Evolutionary conservation across 192 early-diverging fungal genomes (phyloP).

Genomic region (Backusella macrospora): DNA sequence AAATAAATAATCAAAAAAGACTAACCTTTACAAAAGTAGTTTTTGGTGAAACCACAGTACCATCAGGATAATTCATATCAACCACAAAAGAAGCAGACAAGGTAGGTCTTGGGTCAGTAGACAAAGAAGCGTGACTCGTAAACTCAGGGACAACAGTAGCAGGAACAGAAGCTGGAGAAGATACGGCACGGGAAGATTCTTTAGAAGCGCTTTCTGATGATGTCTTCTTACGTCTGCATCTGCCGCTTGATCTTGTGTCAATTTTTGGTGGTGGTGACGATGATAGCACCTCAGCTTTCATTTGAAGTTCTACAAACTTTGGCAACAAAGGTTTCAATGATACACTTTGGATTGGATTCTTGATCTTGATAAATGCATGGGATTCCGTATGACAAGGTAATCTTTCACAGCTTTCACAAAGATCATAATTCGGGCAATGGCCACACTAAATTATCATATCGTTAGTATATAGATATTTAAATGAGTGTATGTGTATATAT

Average conservation of each 20-base stretch:
- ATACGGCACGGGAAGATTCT: background rate
- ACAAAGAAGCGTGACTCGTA: background rate
- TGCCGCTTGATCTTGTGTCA: too few species aligned
- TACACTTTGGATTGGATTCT: conserved; percentile 32
- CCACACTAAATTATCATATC: conserved; percentile 41
- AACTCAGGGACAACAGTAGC: background rate
- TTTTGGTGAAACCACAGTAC: conserved; percentile 53
- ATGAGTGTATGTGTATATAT: background rate
- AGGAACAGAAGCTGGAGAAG: background rate
- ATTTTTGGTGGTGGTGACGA: too few species aligned
- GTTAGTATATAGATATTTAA: background rate
- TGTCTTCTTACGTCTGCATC: too few species aligned
- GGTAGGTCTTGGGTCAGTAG: background rate
- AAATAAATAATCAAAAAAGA: background rate
- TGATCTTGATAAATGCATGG: conserved; percentile 56
- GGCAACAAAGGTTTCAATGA: background rate
- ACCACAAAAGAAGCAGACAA: conserved; percentile 60
- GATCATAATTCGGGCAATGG: conserved; percentile 63
- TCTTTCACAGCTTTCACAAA: conserved; percentile 63
- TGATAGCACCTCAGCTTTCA: background rate
- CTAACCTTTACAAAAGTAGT: conserved; percentile 60
- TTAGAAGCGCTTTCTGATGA: background rate
- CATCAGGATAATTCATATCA: conserved; percentile 69
- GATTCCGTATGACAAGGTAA: conserved; percentile 36
- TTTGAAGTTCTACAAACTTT: background rate